Percentiles rank a stretch among this genome's conserved stretches.
Conservation (phyloP, 2,329 filamentous ascomycete genomes). For the Ophiostoma angusticollis region DNA sequence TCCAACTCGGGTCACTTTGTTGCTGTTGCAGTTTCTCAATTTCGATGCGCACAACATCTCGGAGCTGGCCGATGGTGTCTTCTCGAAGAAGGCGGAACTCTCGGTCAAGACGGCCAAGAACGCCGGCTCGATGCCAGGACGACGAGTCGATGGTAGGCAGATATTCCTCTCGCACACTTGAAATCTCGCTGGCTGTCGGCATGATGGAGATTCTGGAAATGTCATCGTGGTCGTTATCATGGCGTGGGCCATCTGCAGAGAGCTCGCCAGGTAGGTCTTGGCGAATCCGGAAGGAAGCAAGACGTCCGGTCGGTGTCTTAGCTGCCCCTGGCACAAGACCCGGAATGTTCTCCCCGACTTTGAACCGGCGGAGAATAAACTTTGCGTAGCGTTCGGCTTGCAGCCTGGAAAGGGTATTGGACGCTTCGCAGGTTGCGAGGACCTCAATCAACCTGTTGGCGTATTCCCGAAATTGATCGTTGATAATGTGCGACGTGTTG, state of each 20-base stretch:
- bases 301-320: neutral
- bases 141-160: conserved; percentile 26
- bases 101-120: conserved; percentile 36
- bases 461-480: conserved; percentile 5
- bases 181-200: conserved; percentile 30
- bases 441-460: neutral
- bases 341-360: neutral
- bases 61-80: conserved; percentile 40
- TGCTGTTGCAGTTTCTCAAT: conserved; percentile 21
- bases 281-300: neutral
- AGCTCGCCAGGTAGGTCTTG: conserved; percentile 6
- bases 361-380: conserved; percentile 1
- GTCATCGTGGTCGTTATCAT: conserved; percentile 33
- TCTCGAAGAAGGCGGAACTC: conserved; percentile 44
- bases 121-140: conserved; percentile 28
- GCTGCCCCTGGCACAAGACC: neutral
- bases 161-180: conserved; percentile 24
- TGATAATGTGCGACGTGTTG: conserved; percentile 12
- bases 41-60: conserved; percentile 32
- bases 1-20: too few relatives aligned
- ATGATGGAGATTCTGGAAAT: conserved; percentile 31
- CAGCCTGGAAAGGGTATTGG: neutral
- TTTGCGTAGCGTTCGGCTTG: conserved; percentile 2
- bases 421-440: neutral
- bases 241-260: conserved; percentile 18